A percentile compares a stretch with the other conserved stretches of the same genome.
phyloP scores from a whole-genome alignment of 805 yeast species.

The Wickerhamiella qilinensis region DNA sequence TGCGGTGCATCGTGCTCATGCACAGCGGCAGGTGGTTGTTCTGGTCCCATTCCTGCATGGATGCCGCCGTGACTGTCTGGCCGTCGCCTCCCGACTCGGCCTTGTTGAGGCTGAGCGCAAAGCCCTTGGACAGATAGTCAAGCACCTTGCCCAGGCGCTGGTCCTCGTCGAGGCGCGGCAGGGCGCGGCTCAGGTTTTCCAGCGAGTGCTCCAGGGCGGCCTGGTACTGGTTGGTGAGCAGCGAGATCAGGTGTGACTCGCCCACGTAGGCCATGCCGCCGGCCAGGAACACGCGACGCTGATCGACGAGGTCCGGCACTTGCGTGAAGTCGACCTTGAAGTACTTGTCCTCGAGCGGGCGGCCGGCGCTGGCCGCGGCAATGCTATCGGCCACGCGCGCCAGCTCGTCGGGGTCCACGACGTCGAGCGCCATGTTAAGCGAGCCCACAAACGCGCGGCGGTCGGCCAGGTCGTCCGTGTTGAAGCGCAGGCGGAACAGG shows the following conservation, averaged over 20 bases:
- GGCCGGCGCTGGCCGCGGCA: conserved; percentile 33
- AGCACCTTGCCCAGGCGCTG: conserved; percentile 76
- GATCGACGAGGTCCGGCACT: conserved; percentile 55
- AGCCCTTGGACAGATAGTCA: conserved; percentile 60
- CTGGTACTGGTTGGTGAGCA: conserved; percentile 55
- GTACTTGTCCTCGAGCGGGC: conserved; percentile 38
- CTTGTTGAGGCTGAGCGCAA: conserved; percentile 18
- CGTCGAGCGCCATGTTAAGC: conserved; percentile 56
- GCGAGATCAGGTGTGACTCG: conserved; percentile 54
- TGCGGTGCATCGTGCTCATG: conserved; percentile 47
- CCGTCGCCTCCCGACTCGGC: conserved; percentile 15
- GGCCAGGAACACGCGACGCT: conserved; percentile 50
- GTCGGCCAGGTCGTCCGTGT: conserved; percentile 44
- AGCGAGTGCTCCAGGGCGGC: conserved; percentile 35
- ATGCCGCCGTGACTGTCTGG: conserved; percentile 39
- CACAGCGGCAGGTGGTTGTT: conserved; percentile 69
- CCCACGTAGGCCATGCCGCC: conserved; percentile 77
- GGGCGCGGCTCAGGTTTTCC: conserved; percentile 51
- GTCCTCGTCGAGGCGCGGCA: conserved; percentile 82
- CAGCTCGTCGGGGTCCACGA: conserved; percentile 49
- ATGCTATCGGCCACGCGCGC: conserved; percentile 31
- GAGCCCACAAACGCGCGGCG: conserved; percentile 53
- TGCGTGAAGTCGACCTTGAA: conserved; percentile 79
- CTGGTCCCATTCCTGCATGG: conserved; percentile 38
- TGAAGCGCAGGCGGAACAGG: conserved; percentile 60